These are phyloP conservation scores for Dispira simplex DNA, from an alignment of 192 early-diverging fungal genomes.

Conservation along the genomic window DNA sequence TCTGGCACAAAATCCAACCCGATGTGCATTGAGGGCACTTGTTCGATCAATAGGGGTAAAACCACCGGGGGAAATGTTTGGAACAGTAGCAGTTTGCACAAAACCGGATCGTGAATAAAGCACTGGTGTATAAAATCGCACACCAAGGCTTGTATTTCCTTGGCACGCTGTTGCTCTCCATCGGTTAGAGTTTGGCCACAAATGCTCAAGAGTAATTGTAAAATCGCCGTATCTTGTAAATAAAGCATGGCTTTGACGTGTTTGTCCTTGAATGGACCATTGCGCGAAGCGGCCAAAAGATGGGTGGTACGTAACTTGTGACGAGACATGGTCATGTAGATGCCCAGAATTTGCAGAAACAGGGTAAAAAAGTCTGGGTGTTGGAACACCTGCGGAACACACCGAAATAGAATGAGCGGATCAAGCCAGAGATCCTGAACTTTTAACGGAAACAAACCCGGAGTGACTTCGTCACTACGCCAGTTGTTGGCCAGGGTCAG, in stretches of 20 bases:
- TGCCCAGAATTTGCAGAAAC: constrained; percentile 18
- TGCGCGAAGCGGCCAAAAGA: constrained; percentile 5
- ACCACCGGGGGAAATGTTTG: constrained; percentile 36
- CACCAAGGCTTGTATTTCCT: constrained; percentile 15
- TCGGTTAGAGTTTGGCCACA: constrained; percentile 10
- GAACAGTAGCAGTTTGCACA: constrained; percentile 41
- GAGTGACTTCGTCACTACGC: constrained; percentile 11
- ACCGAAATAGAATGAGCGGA: constrained; percentile 35
- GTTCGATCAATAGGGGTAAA: constrained; percentile 34
- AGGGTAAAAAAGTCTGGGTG: constrained; percentile 28
- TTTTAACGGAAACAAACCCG: too few relatives aligned
- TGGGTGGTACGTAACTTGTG: constrained; percentile 24
- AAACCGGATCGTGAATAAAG: constrained; percentile 37
- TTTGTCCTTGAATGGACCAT: constrained; percentile 19
- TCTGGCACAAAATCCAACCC: constrained; percentile 39
- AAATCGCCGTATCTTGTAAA: constrained; percentile 34
- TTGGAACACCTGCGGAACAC: constrained; percentile 34
- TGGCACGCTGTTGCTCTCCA: neutral
- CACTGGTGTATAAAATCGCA: constrained; percentile 41
- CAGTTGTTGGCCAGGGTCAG: constrained; percentile 20
- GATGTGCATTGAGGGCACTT: constrained; percentile 49
- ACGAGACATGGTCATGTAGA: constrained; percentile 25
- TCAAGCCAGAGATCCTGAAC: constrained; percentile 35
- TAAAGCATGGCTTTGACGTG: constrained; percentile 29
- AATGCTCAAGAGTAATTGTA: constrained; percentile 37